These are phyloP conservation scores for Trichoderma atroviride DNA, from an alignment of 2,329 filamentous ascomycete species.

Conservation along the genomic window DNA sequence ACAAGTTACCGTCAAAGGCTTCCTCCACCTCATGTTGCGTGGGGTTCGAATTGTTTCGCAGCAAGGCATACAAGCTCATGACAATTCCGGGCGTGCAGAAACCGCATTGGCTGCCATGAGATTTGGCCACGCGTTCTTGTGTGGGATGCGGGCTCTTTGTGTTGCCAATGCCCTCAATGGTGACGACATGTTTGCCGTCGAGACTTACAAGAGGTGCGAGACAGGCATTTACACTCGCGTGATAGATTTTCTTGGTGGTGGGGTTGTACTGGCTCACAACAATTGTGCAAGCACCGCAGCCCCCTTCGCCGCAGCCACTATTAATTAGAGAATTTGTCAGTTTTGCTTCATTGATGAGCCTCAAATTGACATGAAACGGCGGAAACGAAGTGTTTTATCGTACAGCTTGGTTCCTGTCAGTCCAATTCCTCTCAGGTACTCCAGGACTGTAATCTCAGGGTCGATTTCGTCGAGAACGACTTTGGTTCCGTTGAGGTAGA, in stretches of 20 bases:
- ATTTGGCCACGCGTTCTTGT: constrained; percentile 87
- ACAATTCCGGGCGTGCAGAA: constrained; percentile 98
- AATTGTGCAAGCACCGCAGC: constrained; percentile 94
- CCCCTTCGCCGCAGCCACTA: constrained; percentile 89
- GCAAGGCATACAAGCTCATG: constrained; percentile 92
- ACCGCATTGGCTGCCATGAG: constrained; percentile 88
- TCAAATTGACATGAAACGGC: not conserved
- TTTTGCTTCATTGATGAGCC: not conserved
- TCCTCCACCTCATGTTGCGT: constrained; percentile 87
- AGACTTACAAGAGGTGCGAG: constrained; percentile 89
- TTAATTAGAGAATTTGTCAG: constrained; percentile 27
- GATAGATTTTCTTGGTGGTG: constrained; percentile 88
- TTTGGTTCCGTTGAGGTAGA: constrained; percentile 93
- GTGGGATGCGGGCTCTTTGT: constrained; percentile 83
- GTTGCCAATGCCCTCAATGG: constrained; percentile 92
- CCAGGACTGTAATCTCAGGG: constrained; percentile 86
- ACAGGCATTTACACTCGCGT: constrained; percentile 96
- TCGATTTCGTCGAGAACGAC: constrained; percentile 85
- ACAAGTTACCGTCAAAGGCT: constrained; percentile 95
- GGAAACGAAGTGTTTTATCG: constrained; percentile 29
- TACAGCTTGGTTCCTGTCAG: constrained; percentile 91
- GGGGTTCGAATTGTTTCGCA: constrained; percentile 80
- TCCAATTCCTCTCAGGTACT: constrained; percentile 90
- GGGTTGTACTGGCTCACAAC: constrained; percentile 93
- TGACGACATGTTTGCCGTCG: constrained; percentile 98